Evolutionary conservation across 2,329 filamentous ascomycete genomes (phyloP).

Genomic region (Lecanicillium sp.): DNA sequence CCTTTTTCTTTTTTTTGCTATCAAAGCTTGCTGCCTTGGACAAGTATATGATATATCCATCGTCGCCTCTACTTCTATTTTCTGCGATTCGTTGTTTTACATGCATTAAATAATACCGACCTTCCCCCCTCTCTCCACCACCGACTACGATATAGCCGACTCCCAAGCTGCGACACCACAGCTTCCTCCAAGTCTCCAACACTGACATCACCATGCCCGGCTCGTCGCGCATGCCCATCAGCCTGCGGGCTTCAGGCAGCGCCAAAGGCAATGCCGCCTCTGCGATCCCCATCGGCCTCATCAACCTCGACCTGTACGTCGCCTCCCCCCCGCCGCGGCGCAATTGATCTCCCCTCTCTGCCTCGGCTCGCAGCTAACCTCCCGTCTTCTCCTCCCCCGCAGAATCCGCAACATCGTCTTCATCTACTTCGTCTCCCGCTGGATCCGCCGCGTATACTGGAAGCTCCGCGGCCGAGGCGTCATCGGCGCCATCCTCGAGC

Average conservation of each 20-base stretch:
- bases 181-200: not conserved
- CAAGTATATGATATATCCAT: not conserved
- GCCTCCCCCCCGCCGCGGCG: slow-evolving; percentile 1
- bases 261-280: slow-evolving; percentile 50
- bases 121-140: not conserved
- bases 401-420: slow-evolving; percentile 85
- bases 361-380: slow-evolving; percentile 7
- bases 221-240: slow-evolving; percentile 64
- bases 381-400: not conserved
- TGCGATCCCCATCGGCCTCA: slow-evolving; percentile 49
- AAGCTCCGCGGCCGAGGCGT: slow-evolving; percentile 85
- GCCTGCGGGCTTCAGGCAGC: slow-evolving; percentile 59
- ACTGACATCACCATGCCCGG: slow-evolving; percentile 47
- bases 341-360: no score
- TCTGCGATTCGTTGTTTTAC: not conserved
- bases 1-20: not conserved
- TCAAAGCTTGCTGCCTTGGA: not conserved
- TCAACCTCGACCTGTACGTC: slow-evolving; percentile 62
- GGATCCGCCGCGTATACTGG: slow-evolving; percentile 72
- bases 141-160: slow-evolving; percentile 7
- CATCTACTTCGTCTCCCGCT: slow-evolving; percentile 78
- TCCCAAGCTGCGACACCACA: no score
- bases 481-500: slow-evolving; percentile 68
- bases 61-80: slow-evolving; percentile 8
- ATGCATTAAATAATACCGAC: no score